These are phyloP conservation scores for Nakazawaea sp. DNA, from an alignment of 805 yeast species.

Conservation along the genomic window DNA sequence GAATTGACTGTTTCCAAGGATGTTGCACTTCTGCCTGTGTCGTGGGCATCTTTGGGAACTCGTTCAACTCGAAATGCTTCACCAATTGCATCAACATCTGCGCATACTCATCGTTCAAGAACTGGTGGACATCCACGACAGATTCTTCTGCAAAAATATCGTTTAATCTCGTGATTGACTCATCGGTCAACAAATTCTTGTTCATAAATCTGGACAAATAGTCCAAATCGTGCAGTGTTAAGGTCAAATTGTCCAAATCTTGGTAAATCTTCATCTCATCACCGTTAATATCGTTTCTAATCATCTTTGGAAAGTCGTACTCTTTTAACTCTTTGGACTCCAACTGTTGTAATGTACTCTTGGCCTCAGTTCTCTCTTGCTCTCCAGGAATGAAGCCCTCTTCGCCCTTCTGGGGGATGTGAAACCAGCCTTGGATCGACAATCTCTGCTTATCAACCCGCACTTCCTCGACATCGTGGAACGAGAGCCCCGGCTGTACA, in stretches of 20 bases:
- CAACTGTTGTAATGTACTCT: slow-evolving; percentile 71
- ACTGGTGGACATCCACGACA: slow-evolving; percentile 55
- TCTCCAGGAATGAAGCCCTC: slow-evolving; percentile 79
- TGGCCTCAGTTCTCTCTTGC: slow-evolving; percentile 68
- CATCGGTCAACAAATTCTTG: slow-evolving; percentile 36
- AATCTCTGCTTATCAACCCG: slow-evolving; percentile 83
- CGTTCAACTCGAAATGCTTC: slow-evolving; percentile 54
- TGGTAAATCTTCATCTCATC: slow-evolving; percentile 30
- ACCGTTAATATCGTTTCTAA: slow-evolving; percentile 15
- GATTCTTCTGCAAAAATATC: slow-evolving; percentile 60
- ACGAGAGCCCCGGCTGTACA: slow-evolving; percentile 93
- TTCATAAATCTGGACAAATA: slow-evolving; percentile 53
- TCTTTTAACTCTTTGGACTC: slow-evolving; percentile 73
- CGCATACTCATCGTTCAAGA: slow-evolving; percentile 55
- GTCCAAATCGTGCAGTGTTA: slow-evolving; percentile 34
- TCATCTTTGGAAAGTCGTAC: slow-evolving; percentile 72
- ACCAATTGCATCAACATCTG: slow-evolving; percentile 36
- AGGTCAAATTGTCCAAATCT: slow-evolving; percentile 18
- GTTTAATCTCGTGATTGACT: slow-evolving; percentile 35
- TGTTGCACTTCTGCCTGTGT: slow-evolving; percentile 42
- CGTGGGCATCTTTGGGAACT: slow-evolving; percentile 45
- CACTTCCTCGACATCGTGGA: slow-evolving; percentile 98
- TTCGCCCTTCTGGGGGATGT: slow-evolving; percentile 92
- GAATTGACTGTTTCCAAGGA: slow-evolving; percentile 90
- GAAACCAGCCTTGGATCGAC: slow-evolving; percentile 98